Conservation (phyloP, 1,284 basidiomycete genomes). For the Paramarasmius palmivorus region DNA sequence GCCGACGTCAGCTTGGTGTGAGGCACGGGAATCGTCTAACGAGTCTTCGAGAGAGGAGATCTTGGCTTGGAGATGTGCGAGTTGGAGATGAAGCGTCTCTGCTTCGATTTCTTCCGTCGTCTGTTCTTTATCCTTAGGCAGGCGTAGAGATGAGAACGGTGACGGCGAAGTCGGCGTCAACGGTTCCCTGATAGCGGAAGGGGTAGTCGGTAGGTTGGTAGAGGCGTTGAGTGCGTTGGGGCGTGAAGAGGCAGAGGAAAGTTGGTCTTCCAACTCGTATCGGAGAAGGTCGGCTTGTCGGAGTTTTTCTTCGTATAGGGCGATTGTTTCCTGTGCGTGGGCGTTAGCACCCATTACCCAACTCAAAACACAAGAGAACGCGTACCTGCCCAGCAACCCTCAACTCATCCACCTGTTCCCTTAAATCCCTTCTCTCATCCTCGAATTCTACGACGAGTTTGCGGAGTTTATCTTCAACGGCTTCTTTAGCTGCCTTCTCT, state of each 20-base stretch:
- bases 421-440: slow-evolving; percentile 66
- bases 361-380: slow-evolving; percentile 7
- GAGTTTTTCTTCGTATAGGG: slow-evolving; percentile 87
- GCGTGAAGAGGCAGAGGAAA: too few relatives aligned
- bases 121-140: too few relatives aligned
- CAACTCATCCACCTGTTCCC: slow-evolving; percentile 59
- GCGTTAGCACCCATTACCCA: slow-evolving; percentile 4
- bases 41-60: slow-evolving; percentile 80
- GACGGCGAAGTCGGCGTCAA: too few relatives aligned
- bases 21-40: too few relatives aligned
- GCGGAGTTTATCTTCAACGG: slow-evolving; percentile 9
- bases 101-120: slow-evolving; percentile 88
- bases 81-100: slow-evolving; percentile 86
- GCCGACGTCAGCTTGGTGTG: slow-evolving; percentile 65
- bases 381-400: slow-evolving; percentile 79
- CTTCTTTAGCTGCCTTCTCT: slow-evolving; percentile 4
- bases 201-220: too few relatives aligned
- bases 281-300: slow-evolving; percentile 68
- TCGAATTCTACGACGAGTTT: slow-evolving; percentile 30
- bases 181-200: too few relatives aligned
- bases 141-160: not conserved
- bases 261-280: slow-evolving; percentile 83
- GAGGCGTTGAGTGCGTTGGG: too few relatives aligned
- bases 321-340: slow-evolving; percentile 77
- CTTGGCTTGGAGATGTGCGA: slow-evolving; percentile 82